Conservation (phyloP, 768 basidiomycete genomes). For the Lentinula sp. region DNA sequence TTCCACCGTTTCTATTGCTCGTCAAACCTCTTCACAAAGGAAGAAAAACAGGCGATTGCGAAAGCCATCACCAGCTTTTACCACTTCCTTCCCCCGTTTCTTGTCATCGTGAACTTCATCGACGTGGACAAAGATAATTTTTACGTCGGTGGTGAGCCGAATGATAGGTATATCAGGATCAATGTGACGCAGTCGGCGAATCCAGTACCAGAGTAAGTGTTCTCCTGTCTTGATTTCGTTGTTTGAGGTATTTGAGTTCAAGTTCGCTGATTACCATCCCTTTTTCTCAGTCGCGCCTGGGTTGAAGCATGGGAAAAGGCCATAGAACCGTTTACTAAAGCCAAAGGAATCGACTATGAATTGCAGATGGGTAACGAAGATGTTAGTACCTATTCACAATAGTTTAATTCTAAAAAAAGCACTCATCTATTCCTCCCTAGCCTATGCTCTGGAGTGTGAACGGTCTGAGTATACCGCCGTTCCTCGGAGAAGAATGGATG, state of each 20-base stretch:
- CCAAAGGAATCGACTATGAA: slow-evolving; percentile 9
- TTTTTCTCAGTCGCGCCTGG: background rate
- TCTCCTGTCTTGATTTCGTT: background rate
- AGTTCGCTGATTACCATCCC: background rate
- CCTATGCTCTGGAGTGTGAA: background rate
- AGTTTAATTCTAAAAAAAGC: background rate
- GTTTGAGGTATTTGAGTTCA: no score
- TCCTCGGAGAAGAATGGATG: background rate
- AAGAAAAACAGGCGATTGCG: slow-evolving; percentile 16
- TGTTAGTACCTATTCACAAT: background rate
- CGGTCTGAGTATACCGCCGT: background rate
- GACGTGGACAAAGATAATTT: slow-evolving; percentile 14
- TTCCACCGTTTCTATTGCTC: slow-evolving; percentile 18
- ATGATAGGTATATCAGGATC: slow-evolving; percentile 13
- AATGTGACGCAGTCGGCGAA: slow-evolving; percentile 15
- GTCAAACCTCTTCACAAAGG: slow-evolving; percentile 14
- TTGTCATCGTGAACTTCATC: slow-evolving; percentile 19
- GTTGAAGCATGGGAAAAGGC: slow-evolving; percentile 8
- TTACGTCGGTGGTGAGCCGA: slow-evolving; percentile 15
- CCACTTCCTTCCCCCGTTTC: slow-evolving; percentile 13
- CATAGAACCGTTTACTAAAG: slow-evolving; percentile 9
- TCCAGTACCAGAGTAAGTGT: slow-evolving; percentile 11
- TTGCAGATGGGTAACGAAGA: slow-evolving; percentile 5
- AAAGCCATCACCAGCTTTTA: slow-evolving; percentile 15
- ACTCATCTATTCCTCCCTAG: background rate